phyloP scores from a whole-genome alignment of 1,284 basidiomycete species.

The Pseudozyma flocculosa region DNA sequence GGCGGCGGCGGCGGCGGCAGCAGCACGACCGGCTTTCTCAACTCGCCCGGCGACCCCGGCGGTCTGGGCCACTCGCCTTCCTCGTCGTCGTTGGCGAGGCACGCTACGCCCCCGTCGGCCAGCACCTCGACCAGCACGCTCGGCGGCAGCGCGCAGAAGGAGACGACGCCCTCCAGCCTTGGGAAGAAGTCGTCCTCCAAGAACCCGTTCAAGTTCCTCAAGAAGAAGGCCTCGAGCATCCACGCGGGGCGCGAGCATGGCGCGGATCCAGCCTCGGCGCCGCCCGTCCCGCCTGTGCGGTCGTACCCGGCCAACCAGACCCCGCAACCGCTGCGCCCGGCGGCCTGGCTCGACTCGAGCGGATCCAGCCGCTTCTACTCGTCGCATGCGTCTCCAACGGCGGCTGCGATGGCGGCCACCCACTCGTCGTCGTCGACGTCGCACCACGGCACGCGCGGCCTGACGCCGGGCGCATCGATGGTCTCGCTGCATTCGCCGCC shows the following conservation, averaged over 20 bases:
- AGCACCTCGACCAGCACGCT: constrained; percentile 29
- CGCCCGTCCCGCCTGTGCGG: not conserved
- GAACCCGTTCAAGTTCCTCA: constrained; percentile 47
- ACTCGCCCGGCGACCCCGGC: not conserved
- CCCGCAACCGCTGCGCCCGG: constrained; percentile 20
- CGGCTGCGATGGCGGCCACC: too few species aligned
- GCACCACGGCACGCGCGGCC: constrained; percentile 13
- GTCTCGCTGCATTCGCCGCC: constrained; percentile 15
- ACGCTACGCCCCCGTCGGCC: constrained; percentile 36
- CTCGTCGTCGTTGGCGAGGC: constrained; percentile 15
- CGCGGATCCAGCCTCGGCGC: not conserved
- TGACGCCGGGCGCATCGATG: not conserved
- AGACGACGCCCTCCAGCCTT: constrained; percentile 9
- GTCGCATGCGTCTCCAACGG: too few species aligned
- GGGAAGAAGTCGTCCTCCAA: constrained; percentile 31
- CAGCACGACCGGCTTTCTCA: too few species aligned
- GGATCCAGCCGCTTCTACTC: constrained; percentile 6
- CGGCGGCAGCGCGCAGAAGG: constrained; percentile 13
- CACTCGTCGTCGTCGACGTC: constrained; percentile 17
- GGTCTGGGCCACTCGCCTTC: constrained; percentile 17
- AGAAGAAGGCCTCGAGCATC: constrained; percentile 37
- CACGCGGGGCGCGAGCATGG: constrained; percentile 1
- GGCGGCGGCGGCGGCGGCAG: constrained; percentile 14
- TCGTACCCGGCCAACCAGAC: not conserved
- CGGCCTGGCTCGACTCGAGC: constrained; percentile 27